Evolutionary conservation across 352 stramenopile species (phyloP), one percentile per base, ranked within the genome.

Genomic region (Phytophthora vignae): DNA sequence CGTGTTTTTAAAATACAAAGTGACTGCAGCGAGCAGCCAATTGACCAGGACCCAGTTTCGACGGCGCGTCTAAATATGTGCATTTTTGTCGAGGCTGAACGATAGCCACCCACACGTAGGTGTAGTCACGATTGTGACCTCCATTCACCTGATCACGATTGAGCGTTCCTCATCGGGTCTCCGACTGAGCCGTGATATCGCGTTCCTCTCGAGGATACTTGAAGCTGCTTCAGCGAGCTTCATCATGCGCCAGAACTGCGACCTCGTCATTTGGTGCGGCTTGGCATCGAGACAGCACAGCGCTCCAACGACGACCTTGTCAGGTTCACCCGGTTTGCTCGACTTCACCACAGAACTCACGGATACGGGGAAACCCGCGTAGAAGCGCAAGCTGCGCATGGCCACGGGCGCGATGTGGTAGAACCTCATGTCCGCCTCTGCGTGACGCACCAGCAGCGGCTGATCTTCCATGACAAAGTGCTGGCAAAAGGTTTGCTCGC

Each of bases 381-480:
- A 85, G 55, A 85, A 85, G 0, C 61, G 60, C 19, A 83, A 42
- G 29, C 65, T 71, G 0, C 53, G 64, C 25, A 77, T 22, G 5
- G 48, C 52, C 14, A 85, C 72, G 0, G 73, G 73, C 1, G 67
- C 62, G 15, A 79, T 71, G 40, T 74, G 69, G 29, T 78, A 78
- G 53, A 85, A 85, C 1, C 78, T 57, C 46, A 85, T 71, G 52
- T 85, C 78, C 2, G 78, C 60, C 44, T 85, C 74, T 1, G 76
- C 72, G n/a, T 85, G 68, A 14, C 58, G 73, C 8, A 85, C 73
- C 1, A 83, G 58, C 21, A 83, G 38, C 4, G 75, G 78, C 7
- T 73, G 65, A 4, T 80, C 69, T 11, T 81, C 68, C 78, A 85
- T 85, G 57, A 85, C 67, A 29, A 81, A 79, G 38, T 85, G 78